Evolutionary conservation across 306 rosid species (phyloP).

Genomic region (Fragaria vesca): DNA sequence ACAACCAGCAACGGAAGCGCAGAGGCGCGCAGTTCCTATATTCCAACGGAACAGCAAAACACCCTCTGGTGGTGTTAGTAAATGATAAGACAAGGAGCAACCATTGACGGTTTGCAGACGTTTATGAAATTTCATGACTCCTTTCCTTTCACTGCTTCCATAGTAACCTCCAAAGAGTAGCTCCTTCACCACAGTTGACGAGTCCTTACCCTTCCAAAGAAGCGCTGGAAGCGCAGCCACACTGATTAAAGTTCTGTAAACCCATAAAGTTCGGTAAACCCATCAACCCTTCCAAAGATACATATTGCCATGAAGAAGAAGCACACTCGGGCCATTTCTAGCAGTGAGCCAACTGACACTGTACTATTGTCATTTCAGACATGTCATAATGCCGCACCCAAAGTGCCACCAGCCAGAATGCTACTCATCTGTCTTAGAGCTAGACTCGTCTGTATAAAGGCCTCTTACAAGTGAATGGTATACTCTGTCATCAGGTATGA

Average conservation of each 20-base stretch:
- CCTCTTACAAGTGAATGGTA: conserved; percentile 64
- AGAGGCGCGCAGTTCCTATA: neutral
- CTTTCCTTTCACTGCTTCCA: neutral
- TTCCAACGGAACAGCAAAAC: neutral
- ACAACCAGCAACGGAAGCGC: neutral
- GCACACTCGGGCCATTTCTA: neutral
- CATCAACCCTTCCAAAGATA: neutral
- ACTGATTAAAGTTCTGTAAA: neutral
- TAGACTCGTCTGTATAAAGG: conserved; percentile 42
- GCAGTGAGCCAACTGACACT: too few species aligned
- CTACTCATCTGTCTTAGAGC: neutral
- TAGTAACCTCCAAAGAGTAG: neutral
- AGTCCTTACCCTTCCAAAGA: neutral
- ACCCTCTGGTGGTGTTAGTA: neutral
- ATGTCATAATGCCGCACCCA: neutral
- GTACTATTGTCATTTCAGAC: too few species aligned
- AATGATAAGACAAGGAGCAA: neutral
- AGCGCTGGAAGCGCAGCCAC: neutral
- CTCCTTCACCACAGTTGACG: neutral
- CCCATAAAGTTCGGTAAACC: neutral
- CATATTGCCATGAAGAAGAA: neutral
- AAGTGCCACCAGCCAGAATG: neutral
- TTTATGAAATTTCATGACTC: neutral
- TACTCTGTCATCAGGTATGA: conserved; percentile 73
- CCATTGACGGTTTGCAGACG: neutral